Conservation (phyloP, 2,329 filamentous ascomycete genomes). For the Fusarium transvaalense region DNA sequence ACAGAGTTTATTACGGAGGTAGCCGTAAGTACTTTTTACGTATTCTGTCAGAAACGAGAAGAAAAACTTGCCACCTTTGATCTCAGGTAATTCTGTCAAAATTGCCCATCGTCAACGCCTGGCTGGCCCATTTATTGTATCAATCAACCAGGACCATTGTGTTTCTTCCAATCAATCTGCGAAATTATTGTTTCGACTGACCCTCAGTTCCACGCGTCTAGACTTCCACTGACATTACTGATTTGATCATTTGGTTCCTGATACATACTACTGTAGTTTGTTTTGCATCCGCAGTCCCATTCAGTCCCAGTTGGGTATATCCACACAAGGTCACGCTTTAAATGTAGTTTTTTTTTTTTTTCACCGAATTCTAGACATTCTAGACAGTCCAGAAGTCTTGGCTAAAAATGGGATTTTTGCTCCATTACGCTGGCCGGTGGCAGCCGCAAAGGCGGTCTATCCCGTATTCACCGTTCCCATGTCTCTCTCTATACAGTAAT, state of each 20-base stretch:
- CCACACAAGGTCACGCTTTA: slow-evolving; percentile 3
- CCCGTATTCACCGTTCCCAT: neutral
- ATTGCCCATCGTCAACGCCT: neutral
- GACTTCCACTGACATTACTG: neutral
- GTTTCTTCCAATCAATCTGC: neutral
- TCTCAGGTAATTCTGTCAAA: neutral
- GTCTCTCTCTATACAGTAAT: neutral
- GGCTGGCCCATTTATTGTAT: neutral
- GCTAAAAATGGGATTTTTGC: neutral
- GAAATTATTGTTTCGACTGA: neutral
- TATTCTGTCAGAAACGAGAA: too few species aligned
- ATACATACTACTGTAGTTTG: neutral
- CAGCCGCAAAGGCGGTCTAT: slow-evolving; percentile 7
- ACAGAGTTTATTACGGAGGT: slow-evolving; percentile 4
- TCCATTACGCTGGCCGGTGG: neutral
- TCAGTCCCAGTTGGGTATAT: neutral
- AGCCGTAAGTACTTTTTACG: neutral
- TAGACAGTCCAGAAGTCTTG: neutral
- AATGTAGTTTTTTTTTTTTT: too few species aligned
- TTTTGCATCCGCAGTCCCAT: neutral
- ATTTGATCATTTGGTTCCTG: neutral
- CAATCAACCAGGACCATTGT: neutral
- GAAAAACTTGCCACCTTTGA: neutral
- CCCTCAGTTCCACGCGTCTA: neutral
- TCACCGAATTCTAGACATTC: neutral